A percentile compares a stretch with the other conserved stretches of the same genome.
Conservation (phyloP, 306 rosid species). For the Cyclanthera cordifolia region DNA sequence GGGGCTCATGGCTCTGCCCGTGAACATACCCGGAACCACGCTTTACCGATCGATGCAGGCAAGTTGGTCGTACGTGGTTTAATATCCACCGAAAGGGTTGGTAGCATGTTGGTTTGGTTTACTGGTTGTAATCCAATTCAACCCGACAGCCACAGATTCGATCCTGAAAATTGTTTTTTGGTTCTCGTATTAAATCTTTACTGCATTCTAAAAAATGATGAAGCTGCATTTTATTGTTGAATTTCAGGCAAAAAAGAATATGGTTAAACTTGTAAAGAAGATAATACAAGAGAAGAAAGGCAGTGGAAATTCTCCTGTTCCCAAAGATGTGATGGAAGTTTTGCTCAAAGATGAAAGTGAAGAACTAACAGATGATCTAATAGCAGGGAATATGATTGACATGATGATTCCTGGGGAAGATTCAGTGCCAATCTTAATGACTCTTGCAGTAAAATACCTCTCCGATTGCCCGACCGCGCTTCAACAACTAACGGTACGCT, state of each 20-base stretch:
- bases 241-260: constrained; percentile 86
- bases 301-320: constrained; percentile 25
- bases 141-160: too few relatives aligned
- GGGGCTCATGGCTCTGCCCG: constrained; percentile 87
- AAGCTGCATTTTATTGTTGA: not conserved
- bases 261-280: constrained; percentile 58
- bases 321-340: constrained; percentile 77
- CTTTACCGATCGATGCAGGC: constrained; percentile 77
- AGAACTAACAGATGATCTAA: constrained; percentile 54
- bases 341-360: constrained; percentile 66
- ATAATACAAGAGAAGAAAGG: constrained; percentile 43
- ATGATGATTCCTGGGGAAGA: constrained; percentile 99
- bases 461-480: constrained; percentile 78
- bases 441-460: constrained; percentile 69
- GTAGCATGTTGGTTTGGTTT: too few relatives aligned
- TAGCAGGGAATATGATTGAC: constrained; percentile 86
- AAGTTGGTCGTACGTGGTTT: constrained; percentile 16
- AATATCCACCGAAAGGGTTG: constrained; percentile 13
- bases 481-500: constrained; percentile 57
- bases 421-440: constrained; percentile 86
- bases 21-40: constrained; percentile 75
- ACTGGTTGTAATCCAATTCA: too few relatives aligned
- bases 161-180: too few relatives aligned
- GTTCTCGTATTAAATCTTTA: too few relatives aligned
- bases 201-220: not conserved